These are phyloP conservation scores for Powellomyces hirtus DNA, from an alignment of 192 early-diverging fungal genomes.

Conservation along the genomic window DNA sequence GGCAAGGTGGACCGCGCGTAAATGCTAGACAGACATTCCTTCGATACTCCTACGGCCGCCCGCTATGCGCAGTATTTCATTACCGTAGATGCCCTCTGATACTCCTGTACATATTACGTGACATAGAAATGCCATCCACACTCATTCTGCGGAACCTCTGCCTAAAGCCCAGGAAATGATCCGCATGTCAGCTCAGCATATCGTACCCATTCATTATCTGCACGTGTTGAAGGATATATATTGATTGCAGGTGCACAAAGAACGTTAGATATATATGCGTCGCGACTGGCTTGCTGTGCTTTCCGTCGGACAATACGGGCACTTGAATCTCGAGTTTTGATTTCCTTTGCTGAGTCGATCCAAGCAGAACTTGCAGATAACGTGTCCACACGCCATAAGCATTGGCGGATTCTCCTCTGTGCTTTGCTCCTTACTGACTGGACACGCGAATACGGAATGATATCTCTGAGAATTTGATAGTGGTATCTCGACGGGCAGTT, in stretches of 20 bases:
- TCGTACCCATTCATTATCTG: no score
- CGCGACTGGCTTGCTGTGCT: conserved; percentile 73
- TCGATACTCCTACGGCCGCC: no score
- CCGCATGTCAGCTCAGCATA: no score
- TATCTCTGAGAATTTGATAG: conserved; percentile 81
- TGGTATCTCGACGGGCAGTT: conserved; percentile 91
- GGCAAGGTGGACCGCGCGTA: conserved; percentile 37
- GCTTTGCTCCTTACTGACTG: conserved; percentile 93
- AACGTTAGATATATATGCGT: conserved; percentile 78
- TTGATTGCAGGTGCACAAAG: no score
- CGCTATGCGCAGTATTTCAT: no score
- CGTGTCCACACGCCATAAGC: conserved; percentile 97
- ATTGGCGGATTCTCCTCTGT: conserved; percentile 94
- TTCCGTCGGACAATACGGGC: conserved; percentile 95
- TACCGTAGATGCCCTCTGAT: no score
- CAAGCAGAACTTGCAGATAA: conserved; percentile 89
- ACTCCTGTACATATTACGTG: no score
- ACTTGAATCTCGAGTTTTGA: conserved; percentile 76
- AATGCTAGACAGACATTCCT: no score
- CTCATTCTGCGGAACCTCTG: no score
- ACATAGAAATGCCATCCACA: no score
- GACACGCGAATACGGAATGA: conserved; percentile 96
- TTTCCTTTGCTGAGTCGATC: conserved; percentile 73
- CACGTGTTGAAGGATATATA: no score
- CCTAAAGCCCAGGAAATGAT: no score